Conservation (phyloP, 108 stramenopile genomes). For the Skeletonema menzelii region DNA sequence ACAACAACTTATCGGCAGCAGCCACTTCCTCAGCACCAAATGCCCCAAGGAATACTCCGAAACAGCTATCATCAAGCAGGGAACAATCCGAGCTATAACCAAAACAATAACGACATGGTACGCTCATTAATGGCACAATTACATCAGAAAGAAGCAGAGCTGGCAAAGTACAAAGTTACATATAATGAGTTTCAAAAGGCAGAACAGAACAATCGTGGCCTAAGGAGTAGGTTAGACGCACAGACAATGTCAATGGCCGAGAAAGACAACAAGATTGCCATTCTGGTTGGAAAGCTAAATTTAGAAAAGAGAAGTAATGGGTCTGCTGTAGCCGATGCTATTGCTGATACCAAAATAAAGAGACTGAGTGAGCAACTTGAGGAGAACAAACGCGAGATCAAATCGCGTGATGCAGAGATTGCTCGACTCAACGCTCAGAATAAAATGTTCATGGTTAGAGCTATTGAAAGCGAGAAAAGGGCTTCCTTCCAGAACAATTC, state of each 20-base stretch:
- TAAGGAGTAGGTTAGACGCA: conserved; percentile 4
- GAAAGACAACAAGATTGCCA: conserved; percentile 22
- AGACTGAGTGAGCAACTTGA: conserved; percentile 13
- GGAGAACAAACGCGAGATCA: conserved; percentile 8
- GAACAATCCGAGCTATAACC: neutral
- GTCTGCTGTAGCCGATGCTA: neutral
- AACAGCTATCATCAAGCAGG: neutral
- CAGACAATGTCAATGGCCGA: conserved; percentile 4
- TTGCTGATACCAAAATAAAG: conserved; percentile 3
- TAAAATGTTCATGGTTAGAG: conserved; percentile 2
- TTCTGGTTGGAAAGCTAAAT: conserved; percentile 12
- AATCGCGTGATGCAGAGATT: conserved; percentile 29
- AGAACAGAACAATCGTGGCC: conserved; percentile 12
- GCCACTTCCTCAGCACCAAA: neutral
- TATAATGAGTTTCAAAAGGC: conserved; percentile 3
- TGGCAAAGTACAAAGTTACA: conserved; percentile 17
- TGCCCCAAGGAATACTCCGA: neutral
- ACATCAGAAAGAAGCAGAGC: conserved; percentile 25
- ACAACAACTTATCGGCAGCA: neutral
- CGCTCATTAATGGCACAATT: conserved; percentile 36
- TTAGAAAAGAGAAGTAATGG: neutral
- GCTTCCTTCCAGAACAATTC: neutral
- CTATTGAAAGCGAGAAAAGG: neutral
- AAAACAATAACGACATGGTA: conserved; percentile 16
- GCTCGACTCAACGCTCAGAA: conserved; percentile 3